Percentiles rank a stretch among this genome's conserved stretches.
Evolutionary conservation across 2,329 filamentous ascomycete species (phyloP).

Genomic region (Alternaria panax): DNA sequence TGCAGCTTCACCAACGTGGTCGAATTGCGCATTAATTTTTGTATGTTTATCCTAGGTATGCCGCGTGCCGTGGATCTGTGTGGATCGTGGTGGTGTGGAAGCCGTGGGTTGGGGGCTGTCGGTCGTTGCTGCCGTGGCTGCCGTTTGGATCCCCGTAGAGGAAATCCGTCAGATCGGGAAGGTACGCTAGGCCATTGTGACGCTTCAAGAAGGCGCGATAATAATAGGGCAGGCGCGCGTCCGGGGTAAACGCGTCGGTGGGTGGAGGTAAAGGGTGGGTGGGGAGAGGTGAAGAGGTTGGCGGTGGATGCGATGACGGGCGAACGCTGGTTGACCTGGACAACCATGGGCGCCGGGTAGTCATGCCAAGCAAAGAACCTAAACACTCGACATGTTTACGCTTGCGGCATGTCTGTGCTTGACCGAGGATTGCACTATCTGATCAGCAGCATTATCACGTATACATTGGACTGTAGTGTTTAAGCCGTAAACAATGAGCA

Average conservation of each 20-base stretch:
- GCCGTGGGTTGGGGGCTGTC: conserved; percentile 12
- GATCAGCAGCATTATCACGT: background rate
- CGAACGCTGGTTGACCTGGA: conserved; percentile 30
- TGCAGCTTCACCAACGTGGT: conserved; percentile 1
- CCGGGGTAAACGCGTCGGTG: conserved; percentile 32
- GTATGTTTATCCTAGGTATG: background rate
- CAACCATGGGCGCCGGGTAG: conserved; percentile 16
- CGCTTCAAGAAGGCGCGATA: conserved; percentile 21
- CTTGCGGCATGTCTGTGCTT: conserved; percentile 11
- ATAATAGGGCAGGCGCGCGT: conserved; percentile 27
- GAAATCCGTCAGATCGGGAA: conserved; percentile 21
- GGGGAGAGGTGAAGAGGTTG: conserved; percentile 42
- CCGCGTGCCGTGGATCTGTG: conserved; percentile 5
- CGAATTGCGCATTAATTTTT: conserved; percentile 4
- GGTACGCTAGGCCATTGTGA: conserved; percentile 36
- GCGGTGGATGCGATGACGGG: conserved; percentile 30
- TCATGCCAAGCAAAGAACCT: conserved; percentile 33
- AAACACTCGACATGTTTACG: conserved; percentile 38
- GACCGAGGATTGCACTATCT: background rate
- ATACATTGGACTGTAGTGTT: background rate
- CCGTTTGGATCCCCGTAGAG: conserved; percentile 18
- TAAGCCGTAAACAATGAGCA: background rate
- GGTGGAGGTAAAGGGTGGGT: conserved; percentile 17
- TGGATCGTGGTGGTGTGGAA: conserved; percentile 3
- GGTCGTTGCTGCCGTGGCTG: conserved; percentile 32